Evolutionary conservation across 768 basidiomycete species (phyloP), one percentile per base, ranked within the genome.

Genomic region (Sarcodon sp.): DNA sequence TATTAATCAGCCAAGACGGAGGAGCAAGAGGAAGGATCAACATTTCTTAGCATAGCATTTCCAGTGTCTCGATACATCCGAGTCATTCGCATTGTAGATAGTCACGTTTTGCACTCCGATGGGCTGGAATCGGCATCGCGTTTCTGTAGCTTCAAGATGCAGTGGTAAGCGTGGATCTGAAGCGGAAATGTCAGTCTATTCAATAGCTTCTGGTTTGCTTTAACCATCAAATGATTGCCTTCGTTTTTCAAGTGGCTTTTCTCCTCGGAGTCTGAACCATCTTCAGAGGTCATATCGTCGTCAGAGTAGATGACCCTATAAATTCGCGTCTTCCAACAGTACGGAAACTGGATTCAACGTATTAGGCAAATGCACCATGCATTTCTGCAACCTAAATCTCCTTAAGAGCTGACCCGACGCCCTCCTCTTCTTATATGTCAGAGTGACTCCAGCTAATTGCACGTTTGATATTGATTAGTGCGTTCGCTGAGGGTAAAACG

Each of bases 1-100:
- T 98, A 65, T 88, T 90, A 63, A 99, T 99, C 35, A 99, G 75
- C 96, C 96, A 99, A n/a, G 96, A 96, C 15, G 96, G 96, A n/a
- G 96, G 96, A 4, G 96, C 96, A 16, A 98, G 73, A 4, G 96
- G 96, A 34, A 94, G 96, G 53, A 99, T 99, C 27, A 92, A 97
- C 46, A 99, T 70, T 8, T 96, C 96, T 67, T 99, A n/a, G n/a
- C n/a, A n/a, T n/a, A n/a, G n/a, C n/a, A n/a, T n/a, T n/a, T n/a
- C n/a, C 0, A 96, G 87, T 57, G 97, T 97, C 69, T 99, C 96
- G 49, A 99, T 96, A 61, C 96, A 96, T 43, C n/a, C n/a, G n/a
- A n/a, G n/a, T n/a, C 92, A 78, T 72, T 99, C 98, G 12, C 94
- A 91, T 58, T 94, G 88, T n/a, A 99, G 72, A 59, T 97, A 99